Percentiles rank a stretch among this genome's conserved stretches.
Conservation (phyloP, 2,329 filamentous ascomycete genomes). For the Claviceps cyperi region DNA sequence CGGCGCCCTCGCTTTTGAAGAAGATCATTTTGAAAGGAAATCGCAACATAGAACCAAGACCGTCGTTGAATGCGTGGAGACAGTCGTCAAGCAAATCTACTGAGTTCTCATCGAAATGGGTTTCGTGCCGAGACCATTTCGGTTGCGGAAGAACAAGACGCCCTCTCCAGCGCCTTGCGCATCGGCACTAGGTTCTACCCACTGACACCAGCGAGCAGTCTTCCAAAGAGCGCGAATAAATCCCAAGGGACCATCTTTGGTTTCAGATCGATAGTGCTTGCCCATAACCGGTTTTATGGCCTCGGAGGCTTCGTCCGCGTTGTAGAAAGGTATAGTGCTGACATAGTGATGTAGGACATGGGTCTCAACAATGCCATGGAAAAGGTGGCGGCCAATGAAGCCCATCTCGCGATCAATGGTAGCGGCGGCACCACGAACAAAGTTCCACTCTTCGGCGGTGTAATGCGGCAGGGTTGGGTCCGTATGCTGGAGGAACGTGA, state of each 20-base stretch:
- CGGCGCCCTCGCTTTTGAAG: not conserved
- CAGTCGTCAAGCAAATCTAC: not conserved
- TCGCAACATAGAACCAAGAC: constrained; percentile 1
- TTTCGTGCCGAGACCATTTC: constrained; percentile 63
- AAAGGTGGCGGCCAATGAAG: constrained; percentile 77
- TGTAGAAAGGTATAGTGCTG: constrained; percentile 90
- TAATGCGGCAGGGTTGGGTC: constrained; percentile 92
- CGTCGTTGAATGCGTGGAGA: not conserved
- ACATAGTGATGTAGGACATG: constrained; percentile 98
- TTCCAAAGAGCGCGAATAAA: constrained; percentile 77
- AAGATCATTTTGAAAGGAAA: not conserved
- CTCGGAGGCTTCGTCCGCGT: constrained; percentile 86
- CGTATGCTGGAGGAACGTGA: constrained; percentile 95
- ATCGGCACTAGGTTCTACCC: constrained; percentile 83
- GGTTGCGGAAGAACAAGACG: constrained; percentile 90
- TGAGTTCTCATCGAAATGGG: constrained; percentile 15
- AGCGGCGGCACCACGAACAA: constrained; percentile 80
- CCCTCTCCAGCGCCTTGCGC: constrained; percentile 68
- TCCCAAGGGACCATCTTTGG: constrained; percentile 58
- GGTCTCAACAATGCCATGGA: constrained; percentile 95
- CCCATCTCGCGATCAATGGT: constrained; percentile 97
- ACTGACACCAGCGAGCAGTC: constrained; percentile 79
- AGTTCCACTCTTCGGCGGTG: constrained; percentile 75
- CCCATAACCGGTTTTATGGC: constrained; percentile 95
- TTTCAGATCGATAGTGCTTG: constrained; percentile 79